Evolutionary conservation across 2,329 filamentous ascomycete species (phyloP), one percentile per base, ranked within the genome.

Genomic region (Mycosphaerelloides madeirae): DNA sequence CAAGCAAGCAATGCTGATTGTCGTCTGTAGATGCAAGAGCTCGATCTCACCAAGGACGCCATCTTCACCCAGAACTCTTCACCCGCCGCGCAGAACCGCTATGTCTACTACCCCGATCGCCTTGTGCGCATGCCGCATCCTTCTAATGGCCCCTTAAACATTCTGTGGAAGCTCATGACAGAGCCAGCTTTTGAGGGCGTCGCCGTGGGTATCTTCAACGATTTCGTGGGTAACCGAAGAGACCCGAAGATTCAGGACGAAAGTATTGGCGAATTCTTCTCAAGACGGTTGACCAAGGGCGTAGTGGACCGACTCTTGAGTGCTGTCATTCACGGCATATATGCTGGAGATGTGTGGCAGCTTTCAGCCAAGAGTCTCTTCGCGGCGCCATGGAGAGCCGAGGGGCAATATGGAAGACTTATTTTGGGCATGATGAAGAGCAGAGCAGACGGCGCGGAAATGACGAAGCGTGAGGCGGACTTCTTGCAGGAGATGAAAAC

Each of bases 61-160:
- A 64, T 81, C 40, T 70, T 69, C 57, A 81, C 74, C 35, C 66
- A 65, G 3, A 76, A 68, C 32, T 63, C 62, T 22, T 73, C 76
- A 4, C 68, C 76, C 41, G 73, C 75, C 41, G 72, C 80, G 8
- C 65, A 64, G 43, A 84, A 83, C 61, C 84, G 89, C 50, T 96
- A 83, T 66, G 73, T 97, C 48, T 96, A 93, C 75, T 95, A 94
- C 60, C 87, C 87, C 2, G 85, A 95, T 63, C 86, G 83, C 59
- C 77, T 93, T 22, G 84, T 88, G 41, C 73, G 74, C 18, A 66
- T 86, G 58, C 81, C 81, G 6, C 67, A 68, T 7, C 71, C 63
- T 3, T 55, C 59, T 2, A 57, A 76, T 14, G 59, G 60, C 25
- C 20, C 62, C 11, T 45, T 50, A 16, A 53, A 59, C 20, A 50